A percentile compares a stretch with the other conserved stretches of the same genome.
phyloP scores from a whole-genome alignment of 176 grass and related monocot genomes.

The Carex pumila region DNA sequence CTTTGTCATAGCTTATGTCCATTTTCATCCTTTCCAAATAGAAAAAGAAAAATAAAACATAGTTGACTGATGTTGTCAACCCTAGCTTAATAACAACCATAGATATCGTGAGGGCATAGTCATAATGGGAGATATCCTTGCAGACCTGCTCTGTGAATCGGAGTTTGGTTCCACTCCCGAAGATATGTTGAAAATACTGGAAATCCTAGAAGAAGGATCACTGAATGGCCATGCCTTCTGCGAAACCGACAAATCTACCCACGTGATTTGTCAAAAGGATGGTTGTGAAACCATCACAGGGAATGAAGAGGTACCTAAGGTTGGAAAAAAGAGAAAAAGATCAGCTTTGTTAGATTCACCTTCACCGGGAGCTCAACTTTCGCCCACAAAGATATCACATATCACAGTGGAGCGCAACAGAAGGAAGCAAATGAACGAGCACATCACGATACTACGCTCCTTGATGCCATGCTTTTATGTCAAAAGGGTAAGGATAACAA shows the following conservation, averaged over 20 bases:
- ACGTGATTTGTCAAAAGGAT: not conserved
- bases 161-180: conserved; percentile 1
- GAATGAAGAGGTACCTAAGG: not conserved
- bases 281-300: not conserved
- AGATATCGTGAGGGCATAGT: not conserved
- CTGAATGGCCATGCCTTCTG: not conserved
- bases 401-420: conserved; percentile 87
- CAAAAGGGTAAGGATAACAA: conserved; percentile 43
- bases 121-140: conserved; percentile 12
- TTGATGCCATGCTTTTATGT: conserved; percentile 90
- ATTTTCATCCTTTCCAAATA: not conserved
- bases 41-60: not conserved
- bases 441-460: conserved; percentile 50
- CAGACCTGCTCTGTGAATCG: conserved; percentile 4
- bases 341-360: not conserved
- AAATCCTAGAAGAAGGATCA: conserved; percentile 17
- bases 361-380: not conserved
- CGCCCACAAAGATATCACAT: conserved; percentile 39
- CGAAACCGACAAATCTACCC: not conserved
- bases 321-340: conserved; percentile 5
- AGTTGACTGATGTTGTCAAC: not conserved
- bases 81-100: not conserved
- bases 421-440: conserved; percentile 90
- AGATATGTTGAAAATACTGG: conserved; percentile 10
- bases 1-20: not conserved